Conservation (phyloP, 1,139 yeast species). For the Kurtzmaniella quercitrusa region DNA sequence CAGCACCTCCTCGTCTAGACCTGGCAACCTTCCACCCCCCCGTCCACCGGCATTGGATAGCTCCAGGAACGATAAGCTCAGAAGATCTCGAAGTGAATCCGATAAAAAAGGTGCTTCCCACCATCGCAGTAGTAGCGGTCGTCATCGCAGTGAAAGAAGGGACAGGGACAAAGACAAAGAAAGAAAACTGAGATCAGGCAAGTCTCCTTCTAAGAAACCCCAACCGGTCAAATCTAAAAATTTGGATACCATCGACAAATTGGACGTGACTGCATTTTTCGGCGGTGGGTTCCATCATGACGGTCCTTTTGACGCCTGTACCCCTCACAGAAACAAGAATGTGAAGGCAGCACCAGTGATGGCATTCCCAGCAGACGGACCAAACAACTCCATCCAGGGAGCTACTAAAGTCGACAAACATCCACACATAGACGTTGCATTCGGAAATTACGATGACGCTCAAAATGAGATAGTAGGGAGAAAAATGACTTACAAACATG, state of each 20-base stretch:
- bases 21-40: constrained; percentile 6
- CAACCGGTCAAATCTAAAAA: constrained; percentile 50
- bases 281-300: constrained; percentile 98
- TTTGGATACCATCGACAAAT: constrained; percentile 87
- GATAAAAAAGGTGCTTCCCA: constrained; percentile 7
- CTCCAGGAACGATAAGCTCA: background rate
- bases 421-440: constrained; percentile 56
- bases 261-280: constrained; percentile 92
- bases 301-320: constrained; percentile 98
- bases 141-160: constrained; percentile 6
- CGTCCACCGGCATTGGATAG: constrained; percentile 5
- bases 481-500: constrained; percentile 14
- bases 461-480: constrained; percentile 36
- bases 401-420: constrained; percentile 44
- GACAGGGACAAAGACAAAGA: constrained; percentile 13
- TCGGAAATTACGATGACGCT: constrained; percentile 45
- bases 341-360: constrained; percentile 81
- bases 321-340: constrained; percentile 90
- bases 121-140: constrained; percentile 11
- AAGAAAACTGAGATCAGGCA: constrained; percentile 12
- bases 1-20: constrained; percentile 17
- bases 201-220: constrained; percentile 36
- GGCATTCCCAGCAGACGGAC: constrained; percentile 95
- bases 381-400: constrained; percentile 82
- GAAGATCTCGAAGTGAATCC: constrained; percentile 6